Evolutionary conservation across 2,329 filamentous ascomycete genomes (phyloP).

Genomic region (Penicillium paneum): DNA sequence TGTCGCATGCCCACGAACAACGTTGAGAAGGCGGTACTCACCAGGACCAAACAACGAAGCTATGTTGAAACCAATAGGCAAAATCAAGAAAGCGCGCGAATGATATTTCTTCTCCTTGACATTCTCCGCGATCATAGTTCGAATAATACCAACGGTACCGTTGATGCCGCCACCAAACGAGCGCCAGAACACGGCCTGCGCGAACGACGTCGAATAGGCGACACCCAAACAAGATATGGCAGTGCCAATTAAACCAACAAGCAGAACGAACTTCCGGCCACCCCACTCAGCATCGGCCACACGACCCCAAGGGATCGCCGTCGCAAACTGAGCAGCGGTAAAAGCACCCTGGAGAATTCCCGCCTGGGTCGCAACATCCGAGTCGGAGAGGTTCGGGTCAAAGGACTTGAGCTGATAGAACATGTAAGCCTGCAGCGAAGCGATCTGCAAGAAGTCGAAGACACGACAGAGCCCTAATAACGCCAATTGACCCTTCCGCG

Average conservation of each 20-base stretch:
- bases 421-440: slow-evolving; percentile 61
- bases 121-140: slow-evolving; percentile 69
- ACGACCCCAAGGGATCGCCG: slow-evolving; percentile 76
- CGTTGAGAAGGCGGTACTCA: slow-evolving; percentile 36
- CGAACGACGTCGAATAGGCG: slow-evolving; percentile 64
- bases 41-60: slow-evolving; percentile 53
- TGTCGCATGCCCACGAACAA: slow-evolving; percentile 39
- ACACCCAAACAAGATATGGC: slow-evolving; percentile 64
- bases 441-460: slow-evolving; percentile 42
- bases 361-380: slow-evolving; percentile 68
- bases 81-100: slow-evolving; percentile 55
- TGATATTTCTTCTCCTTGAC: slow-evolving; percentile 65
- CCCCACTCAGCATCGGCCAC: slow-evolving; percentile 60
- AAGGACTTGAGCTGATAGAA: slow-evolving; percentile 83
- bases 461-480: slow-evolving; percentile 40
- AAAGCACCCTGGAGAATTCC: slow-evolving; percentile 74
- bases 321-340: slow-evolving; percentile 74
- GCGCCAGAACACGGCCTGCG: slow-evolving; percentile 62
- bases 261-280: slow-evolving; percentile 72
- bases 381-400: slow-evolving; percentile 52
- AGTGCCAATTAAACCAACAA: slow-evolving; percentile 71
- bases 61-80: slow-evolving; percentile 66
- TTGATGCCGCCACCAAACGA: slow-evolving; percentile 66
- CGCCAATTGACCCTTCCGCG: slow-evolving; percentile 37
- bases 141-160: slow-evolving; percentile 69